These are phyloP conservation scores for Fraxinus pennsylvanica DNA, from an alignment of 257 asterid species.

Conservation along the genomic window DNA sequence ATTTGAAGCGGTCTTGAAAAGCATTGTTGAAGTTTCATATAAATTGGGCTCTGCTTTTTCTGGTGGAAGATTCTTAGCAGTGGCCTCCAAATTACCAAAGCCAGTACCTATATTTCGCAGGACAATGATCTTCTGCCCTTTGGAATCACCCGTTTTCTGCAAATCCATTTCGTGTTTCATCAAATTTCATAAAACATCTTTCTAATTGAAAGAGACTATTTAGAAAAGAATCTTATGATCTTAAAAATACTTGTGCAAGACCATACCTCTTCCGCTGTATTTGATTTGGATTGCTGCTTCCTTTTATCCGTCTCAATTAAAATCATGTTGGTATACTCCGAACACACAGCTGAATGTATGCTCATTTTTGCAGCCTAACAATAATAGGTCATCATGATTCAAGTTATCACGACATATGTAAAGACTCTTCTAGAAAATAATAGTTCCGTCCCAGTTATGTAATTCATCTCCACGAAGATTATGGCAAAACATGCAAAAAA, in stretches of 20 bases:
- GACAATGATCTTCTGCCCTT: constrained; percentile 35
- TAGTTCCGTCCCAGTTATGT: neutral
- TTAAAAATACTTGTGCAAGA: neutral
- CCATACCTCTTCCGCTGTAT: constrained; percentile 47
- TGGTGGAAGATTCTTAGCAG: constrained; percentile 55
- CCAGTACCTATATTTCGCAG: constrained; percentile 59
- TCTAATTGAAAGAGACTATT: neutral
- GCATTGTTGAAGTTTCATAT: constrained; percentile 57
- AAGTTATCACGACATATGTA: neutral
- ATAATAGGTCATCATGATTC: constrained; percentile 17
- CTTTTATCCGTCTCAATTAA: constrained; percentile 46
- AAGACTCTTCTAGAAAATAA: neutral
- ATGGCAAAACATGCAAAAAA: neutral
- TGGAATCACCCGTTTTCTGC: constrained; percentile 42
- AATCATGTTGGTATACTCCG: constrained; percentile 68
- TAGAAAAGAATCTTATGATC: neutral
- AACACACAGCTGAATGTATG: constrained; percentile 64
- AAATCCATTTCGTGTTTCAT: neutral
- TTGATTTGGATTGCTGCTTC: constrained; percentile 41
- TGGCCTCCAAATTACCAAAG: constrained; percentile 67
- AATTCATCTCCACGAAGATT: neutral
- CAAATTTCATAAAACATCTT: neutral
- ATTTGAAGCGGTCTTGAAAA: constrained; percentile 54
- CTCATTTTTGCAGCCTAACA: constrained; percentile 66
- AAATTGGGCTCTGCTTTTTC: constrained; percentile 65